Evolutionary conservation across 2,329 filamentous ascomycete species (phyloP).

Genomic region (Cercospora nicotianae): DNA sequence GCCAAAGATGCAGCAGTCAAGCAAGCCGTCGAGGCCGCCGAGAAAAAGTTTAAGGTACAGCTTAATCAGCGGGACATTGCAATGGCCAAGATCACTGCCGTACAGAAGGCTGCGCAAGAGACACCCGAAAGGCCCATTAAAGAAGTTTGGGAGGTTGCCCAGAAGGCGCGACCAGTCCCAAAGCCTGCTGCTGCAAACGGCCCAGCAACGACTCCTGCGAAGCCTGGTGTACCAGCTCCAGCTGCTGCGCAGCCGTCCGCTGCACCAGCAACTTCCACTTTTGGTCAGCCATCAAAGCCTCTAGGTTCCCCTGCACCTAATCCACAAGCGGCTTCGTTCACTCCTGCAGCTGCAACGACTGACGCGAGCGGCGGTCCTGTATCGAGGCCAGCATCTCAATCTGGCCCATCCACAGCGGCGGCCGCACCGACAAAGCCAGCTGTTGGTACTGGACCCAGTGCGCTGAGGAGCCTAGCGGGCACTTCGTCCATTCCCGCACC

Average conservation of each 20-base stretch:
- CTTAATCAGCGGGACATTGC: constrained; percentile 67
- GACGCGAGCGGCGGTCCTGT: background rate
- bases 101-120: constrained; percentile 78
- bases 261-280: constrained; percentile 16
- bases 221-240: constrained; percentile 22
- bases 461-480: constrained; percentile 13
- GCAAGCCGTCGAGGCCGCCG: constrained; percentile 32
- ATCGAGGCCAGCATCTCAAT: constrained; percentile 6
- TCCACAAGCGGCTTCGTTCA: constrained; percentile 24
- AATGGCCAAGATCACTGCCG: constrained; percentile 71
- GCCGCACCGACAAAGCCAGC: constrained; percentile 16
- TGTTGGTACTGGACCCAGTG: constrained; percentile 13
- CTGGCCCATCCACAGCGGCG: constrained; percentile 2
- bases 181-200: constrained; percentile 22
- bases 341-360: constrained; percentile 11
- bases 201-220: constrained; percentile 20
- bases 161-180: constrained; percentile 52
- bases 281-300: constrained; percentile 29
- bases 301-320: constrained; percentile 20
- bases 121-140: constrained; percentile 80
- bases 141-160: constrained; percentile 84
- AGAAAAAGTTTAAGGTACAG: constrained; percentile 67
- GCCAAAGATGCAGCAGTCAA: constrained; percentile 43
- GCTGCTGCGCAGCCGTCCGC: constrained; percentile 15
- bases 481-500: constrained; percentile 26